Base-by-base conservation (phyloP, 345 rosid genomes). In the Citrus medica region DNA sequence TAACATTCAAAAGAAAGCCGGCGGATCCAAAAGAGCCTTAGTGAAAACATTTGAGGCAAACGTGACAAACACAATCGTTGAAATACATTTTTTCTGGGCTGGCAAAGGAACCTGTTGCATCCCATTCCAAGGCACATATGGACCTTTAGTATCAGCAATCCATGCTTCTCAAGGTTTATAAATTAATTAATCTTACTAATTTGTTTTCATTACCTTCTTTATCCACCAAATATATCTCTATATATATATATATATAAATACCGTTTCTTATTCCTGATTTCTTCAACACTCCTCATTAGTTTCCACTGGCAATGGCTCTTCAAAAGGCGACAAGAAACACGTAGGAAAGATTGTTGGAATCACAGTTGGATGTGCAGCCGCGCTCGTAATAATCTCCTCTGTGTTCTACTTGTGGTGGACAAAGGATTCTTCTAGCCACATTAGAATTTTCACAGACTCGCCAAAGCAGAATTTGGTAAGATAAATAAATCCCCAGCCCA, bases 71-170 rank as follows among this genome's bases (percentile, higher is more conserved):
- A 81, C 84, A 3, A 79, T 88, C 61, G 79, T 88, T 80, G 88
- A 88, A 73, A 51, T 90, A 3, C 90, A 90, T 78, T 83, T 90
- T 75, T 83, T 86, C 28, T 90, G 91, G 93, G 88, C 90, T 2
- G 93, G 93, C 27, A 90, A 84, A 75, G 93, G 91, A 74, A 90
- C 91, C 33, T 90, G 93, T 71, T 90, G 93, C 82, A 87, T 88
- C 71, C 93, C 93, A 7, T 37, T 35, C n/a, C 89, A 90, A 75
- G 71, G 86, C 83, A 88, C 91, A 14, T 88, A 84, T 40, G 89
- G 90, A 13, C 91, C 93, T 67, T 74, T 85, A 62, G 84, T 90
- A 8, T 90, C 93, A 72, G 93, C 88, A 16, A 85, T 88, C 78
- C 87, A 79, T 67, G 91, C 79, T 69, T 76, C 84, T 66, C 84